Conservation (phyloP, 1,284 basidiomycete species). For the Ustilago lituana region DNA sequence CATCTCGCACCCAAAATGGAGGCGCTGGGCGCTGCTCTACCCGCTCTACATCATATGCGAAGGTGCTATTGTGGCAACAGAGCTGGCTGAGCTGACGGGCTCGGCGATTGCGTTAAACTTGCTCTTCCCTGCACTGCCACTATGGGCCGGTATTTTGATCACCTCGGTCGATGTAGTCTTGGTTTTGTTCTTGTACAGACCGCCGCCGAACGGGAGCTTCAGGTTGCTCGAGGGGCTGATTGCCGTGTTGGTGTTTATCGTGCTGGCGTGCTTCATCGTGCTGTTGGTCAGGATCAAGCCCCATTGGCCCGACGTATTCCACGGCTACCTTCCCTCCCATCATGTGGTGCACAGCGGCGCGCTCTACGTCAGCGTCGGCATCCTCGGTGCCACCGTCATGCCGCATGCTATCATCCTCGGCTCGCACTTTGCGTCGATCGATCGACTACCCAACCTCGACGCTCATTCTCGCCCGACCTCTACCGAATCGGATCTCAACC, state of each 20-base stretch:
- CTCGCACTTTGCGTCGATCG: constrained; percentile 71
- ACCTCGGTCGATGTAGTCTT: constrained; percentile 86
- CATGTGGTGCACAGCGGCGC: constrained; percentile 72
- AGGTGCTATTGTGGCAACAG: constrained; percentile 76
- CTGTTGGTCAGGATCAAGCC: constrained; percentile 80
- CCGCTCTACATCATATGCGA: constrained; percentile 74
- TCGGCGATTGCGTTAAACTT: constrained; percentile 81
- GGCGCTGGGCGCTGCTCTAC: constrained; percentile 67
- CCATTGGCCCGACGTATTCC: constrained; percentile 80
- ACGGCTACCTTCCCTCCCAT: constrained; percentile 82
- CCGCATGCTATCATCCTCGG: constrained; percentile 91
- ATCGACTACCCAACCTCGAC: constrained; percentile 40
- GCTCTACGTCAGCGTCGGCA: constrained; percentile 79
- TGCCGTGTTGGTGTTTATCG: constrained; percentile 70
- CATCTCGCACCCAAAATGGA: constrained; percentile 78
- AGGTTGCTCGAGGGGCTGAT: constrained; percentile 76
- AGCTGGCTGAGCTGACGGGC: constrained; percentile 77
- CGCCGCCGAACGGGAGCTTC: constrained; percentile 64
- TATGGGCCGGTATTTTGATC: constrained; percentile 73
- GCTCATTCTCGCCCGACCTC: background rate
- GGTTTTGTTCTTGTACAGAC: constrained; percentile 70
- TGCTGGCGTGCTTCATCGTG: constrained; percentile 77
- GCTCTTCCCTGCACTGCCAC: constrained; percentile 77
- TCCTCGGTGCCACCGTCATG: constrained; percentile 74
- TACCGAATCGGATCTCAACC: background rate